These are phyloP conservation scores for Haplographium delicatum DNA, from an alignment of 495 filamentous ascomycete genomes.

Conservation along the genomic window DNA sequence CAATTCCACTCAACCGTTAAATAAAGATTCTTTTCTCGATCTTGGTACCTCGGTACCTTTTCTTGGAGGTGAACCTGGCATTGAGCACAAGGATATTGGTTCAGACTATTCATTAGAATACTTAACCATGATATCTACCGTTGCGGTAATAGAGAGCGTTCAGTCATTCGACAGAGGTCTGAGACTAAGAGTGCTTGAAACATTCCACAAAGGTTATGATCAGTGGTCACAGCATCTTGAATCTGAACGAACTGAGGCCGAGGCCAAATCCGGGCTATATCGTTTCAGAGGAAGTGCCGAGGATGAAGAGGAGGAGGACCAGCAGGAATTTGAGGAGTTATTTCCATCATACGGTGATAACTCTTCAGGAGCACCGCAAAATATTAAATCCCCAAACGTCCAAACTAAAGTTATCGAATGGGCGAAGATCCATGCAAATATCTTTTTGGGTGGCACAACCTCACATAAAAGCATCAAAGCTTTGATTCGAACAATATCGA, in stretches of 20 bases:
- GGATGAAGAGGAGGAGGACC: conserved; percentile 69
- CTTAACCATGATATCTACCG: conserved; percentile 33
- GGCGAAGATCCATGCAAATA: conserved; percentile 40
- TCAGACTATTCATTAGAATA: conserved; percentile 44
- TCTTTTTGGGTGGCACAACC: conserved; percentile 38
- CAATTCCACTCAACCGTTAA: too few relatives aligned
- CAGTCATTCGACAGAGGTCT: conserved; percentile 29
- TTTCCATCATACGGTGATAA: conserved; percentile 70
- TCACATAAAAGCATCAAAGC: conserved; percentile 31
- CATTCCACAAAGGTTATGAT: conserved; percentile 66
- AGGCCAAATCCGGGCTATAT: conserved; percentile 69
- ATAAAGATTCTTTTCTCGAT: too few relatives aligned
- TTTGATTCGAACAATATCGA: conserved; percentile 35
- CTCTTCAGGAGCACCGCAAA: conserved; percentile 12
- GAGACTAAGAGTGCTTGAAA: conserved; percentile 37
- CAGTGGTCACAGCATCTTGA: conserved; percentile 72
- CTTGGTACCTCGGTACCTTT: too few relatives aligned
- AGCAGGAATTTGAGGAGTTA: conserved; percentile 68
- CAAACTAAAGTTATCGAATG: conserved; percentile 42
- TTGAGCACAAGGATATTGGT: conserved; percentile 17
- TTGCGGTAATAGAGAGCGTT: conserved; percentile 36
- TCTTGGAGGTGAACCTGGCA: conserved; percentile 43
- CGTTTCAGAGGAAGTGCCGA: conserved; percentile 70
- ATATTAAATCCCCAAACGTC: conserved; percentile 23
- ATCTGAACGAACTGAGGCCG: conserved; percentile 65